A percentile compares a stretch with the other conserved stretches of the same genome.
These are phyloP conservation scores for Solanum gracilifrons DNA, from an alignment of 257 asterid species.

Conservation along the genomic window DNA sequence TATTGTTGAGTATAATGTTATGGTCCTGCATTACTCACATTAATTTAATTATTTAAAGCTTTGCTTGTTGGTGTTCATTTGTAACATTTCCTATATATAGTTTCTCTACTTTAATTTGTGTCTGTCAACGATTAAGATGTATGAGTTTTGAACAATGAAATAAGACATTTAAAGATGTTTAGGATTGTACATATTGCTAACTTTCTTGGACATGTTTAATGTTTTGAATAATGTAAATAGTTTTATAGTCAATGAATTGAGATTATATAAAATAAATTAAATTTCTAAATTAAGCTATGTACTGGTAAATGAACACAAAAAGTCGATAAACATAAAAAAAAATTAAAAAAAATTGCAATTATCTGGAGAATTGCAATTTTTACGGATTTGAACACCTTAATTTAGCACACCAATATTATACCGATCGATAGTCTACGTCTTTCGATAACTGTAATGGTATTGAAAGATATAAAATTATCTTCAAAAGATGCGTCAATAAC, in stretches of 20 bases:
- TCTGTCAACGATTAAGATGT: too few species aligned
- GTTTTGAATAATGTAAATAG: neutral
- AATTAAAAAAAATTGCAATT: too few species aligned
- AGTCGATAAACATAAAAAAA: too few species aligned
- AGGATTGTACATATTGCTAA: neutral
- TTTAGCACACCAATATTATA: too few species aligned
- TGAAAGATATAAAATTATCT: too few species aligned
- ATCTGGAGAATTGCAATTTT: too few species aligned
- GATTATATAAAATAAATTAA: too few species aligned
- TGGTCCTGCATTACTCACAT: constrained; percentile 4
- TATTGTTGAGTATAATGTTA: constrained; percentile 14
- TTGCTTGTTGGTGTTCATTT: neutral
- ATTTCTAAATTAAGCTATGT: too few species aligned
- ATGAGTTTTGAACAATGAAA: too few species aligned
- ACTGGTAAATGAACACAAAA: too few species aligned
- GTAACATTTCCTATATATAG: neutral
- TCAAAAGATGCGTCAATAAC: neutral
- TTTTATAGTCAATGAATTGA: neutral
- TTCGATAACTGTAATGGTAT: neutral
- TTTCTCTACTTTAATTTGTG: neutral
- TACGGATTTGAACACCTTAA: too few species aligned
- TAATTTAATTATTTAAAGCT: neutral
- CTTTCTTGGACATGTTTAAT: neutral
- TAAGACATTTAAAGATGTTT: neutral
- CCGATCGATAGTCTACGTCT: neutral